Evolutionary conservation across 2,329 filamentous ascomycete genomes (phyloP), one percentile per base, ranked within the genome.

Genomic region (Pyrenophora tritici-repentis): DNA sequence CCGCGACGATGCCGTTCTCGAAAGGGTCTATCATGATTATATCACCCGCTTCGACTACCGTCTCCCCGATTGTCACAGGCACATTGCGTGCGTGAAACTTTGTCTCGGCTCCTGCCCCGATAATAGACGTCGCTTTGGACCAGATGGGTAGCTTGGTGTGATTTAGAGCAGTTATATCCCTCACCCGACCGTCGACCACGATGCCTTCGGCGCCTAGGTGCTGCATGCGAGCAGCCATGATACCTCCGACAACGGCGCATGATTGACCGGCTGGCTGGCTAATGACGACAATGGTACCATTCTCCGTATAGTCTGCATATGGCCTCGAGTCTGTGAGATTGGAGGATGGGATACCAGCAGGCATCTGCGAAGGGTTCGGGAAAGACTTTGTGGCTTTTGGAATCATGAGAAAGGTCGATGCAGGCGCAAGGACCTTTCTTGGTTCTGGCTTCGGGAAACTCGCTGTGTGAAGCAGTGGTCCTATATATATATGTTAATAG

Each of bases 191-290:
- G 59, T 84, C 81, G 6, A 90, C 85, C n/a, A 91, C 74, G 9
- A 87, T 80, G 2, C 80, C 87, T 58, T 78, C 77, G 14, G 82
- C 83, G 12, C 83, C 82, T 9, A 86, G 77, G 12, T 80, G 69
- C 62, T 85, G 84, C 81, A 91, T 88, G 16, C 88, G 79, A 24
- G 82, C 76, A 4, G 86, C 88, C 82, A 91, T 88, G 58, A 91
- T 89, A 14, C 88, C 88, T n/a, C 89, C 89, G 5, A 89, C 80
- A 6, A 89, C 81, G 5, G 88, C 88, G 71, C 88, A 90, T 43
- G 79, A 80, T 67, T 90, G 87, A 1, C 78, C 79, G 0, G 76
- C 64, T 0, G 87, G 86, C 63, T 91, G 87, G 54, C 83, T 82
- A 51, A 91, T 79, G 3, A 91, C 75, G 3, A 86, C 83, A 45